phyloP scores from a whole-genome alignment of 1,139 yeast genomes.

The Lodderomyces jiufengensis region DNA sequence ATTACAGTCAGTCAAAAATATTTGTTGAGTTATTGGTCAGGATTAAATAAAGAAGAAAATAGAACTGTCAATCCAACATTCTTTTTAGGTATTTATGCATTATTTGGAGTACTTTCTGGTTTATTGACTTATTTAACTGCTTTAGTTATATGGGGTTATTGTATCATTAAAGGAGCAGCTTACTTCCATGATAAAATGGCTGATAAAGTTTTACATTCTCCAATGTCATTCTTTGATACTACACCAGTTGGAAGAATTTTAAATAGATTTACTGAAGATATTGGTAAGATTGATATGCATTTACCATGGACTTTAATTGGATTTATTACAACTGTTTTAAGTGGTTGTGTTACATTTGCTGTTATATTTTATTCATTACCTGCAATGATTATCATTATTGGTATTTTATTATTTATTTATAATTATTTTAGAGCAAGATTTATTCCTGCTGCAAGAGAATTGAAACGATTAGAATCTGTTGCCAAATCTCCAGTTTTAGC shows the following conservation, averaged over 20 bases:
- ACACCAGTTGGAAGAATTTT: conserved; percentile 42
- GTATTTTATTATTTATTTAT: conserved; percentile 24
- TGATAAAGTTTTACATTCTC: conserved; percentile 33
- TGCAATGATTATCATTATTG: conserved; percentile 20
- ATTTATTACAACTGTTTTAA: conserved; percentile 22
- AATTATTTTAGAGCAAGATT: conserved; percentile 25
- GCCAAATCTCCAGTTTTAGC: conserved; percentile 57
- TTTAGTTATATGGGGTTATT: conserved; percentile 30
- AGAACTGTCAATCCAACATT: conserved; percentile 19
- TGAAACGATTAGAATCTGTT: conserved; percentile 28
- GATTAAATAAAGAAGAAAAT: conserved; percentile 25
- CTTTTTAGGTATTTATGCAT: conserved; percentile 25
- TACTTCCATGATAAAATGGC: conserved; percentile 40
- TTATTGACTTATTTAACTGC: conserved; percentile 26
- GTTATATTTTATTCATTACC: conserved; percentile 37
- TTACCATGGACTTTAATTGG: conserved; percentile 30
- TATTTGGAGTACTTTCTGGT: conserved; percentile 26
- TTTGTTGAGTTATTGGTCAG: conserved; percentile 39
- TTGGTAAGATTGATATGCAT: conserved; percentile 30
- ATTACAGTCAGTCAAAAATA: conserved; percentile 28
- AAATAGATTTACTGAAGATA: conserved; percentile 40
- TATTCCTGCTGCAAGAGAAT: conserved; percentile 32
- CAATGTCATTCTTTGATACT: conserved; percentile 44
- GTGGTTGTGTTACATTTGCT: conserved; percentile 27
- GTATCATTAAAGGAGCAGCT: conserved; percentile 31